phyloP scores from a whole-genome alignment of 1,284 basidiomycete genomes.

The Vanrija sp. region DNA sequence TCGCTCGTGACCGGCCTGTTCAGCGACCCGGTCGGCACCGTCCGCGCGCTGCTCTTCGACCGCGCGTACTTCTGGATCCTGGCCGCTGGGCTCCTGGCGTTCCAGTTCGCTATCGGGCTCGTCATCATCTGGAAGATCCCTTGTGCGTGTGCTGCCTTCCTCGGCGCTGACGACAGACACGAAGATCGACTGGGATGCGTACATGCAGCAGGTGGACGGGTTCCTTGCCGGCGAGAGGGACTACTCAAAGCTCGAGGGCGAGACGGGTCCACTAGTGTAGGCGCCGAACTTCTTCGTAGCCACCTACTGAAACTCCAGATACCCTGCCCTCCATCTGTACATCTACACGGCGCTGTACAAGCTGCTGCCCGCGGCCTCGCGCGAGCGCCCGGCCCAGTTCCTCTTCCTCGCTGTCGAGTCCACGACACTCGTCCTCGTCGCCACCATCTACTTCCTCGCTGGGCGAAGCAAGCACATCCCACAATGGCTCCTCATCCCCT shows the following conservation, averaged over 20 bases:
- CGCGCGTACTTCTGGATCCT: conserved; percentile 60
- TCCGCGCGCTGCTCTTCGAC: conserved; percentile 55
- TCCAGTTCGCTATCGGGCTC: conserved; percentile 68
- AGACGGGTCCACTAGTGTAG: conserved; percentile 90
- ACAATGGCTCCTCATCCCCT: conserved; percentile 71
- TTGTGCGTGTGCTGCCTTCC: conserved; percentile 57
- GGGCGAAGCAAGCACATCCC: conserved; percentile 52
- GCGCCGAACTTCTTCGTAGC: conserved; percentile 35
- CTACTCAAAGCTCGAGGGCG: conserved; percentile 80
- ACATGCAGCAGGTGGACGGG: conserved; percentile 66
- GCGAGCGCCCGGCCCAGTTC: conserved; percentile 68
- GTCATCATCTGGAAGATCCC: conserved; percentile 73
- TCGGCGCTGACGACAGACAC: conserved; percentile 62
- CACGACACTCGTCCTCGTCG: conserved; percentile 60
- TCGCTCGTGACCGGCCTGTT: neutral
- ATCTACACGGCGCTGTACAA: conserved; percentile 71
- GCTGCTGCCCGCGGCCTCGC: conserved; percentile 48
- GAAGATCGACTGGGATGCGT: conserved; percentile 80
- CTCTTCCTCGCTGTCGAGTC: conserved; percentile 74
- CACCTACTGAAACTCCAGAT: conserved; percentile 54
- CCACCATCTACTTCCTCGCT: conserved; percentile 64
- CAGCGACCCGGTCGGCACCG: conserved; percentile 5
- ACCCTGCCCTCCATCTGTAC: conserved; percentile 89
- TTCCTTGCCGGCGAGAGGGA: conserved; percentile 79
- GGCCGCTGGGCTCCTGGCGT: conserved; percentile 62